A percentile compares a stretch with the other conserved stretches of the same genome.
These are phyloP conservation scores for Xylariomycetidae sp. DNA, from an alignment of 2,329 filamentous ascomycete genomes.

Conservation along the genomic window DNA sequence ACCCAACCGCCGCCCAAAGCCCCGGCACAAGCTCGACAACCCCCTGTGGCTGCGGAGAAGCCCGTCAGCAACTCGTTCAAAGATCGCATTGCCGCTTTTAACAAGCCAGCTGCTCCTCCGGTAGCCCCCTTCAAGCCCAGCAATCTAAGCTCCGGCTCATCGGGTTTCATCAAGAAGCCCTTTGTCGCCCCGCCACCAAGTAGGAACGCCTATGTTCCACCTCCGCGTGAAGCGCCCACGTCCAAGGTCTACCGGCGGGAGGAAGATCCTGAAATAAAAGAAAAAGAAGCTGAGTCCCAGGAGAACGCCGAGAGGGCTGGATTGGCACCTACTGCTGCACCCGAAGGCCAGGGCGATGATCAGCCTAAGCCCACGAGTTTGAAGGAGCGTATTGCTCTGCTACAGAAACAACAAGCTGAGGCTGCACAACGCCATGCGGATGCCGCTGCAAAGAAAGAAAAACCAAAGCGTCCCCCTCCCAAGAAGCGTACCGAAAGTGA, in stretches of 20 bases:
- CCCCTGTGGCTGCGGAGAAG: conserved; percentile 69
- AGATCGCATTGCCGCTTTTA: conserved; percentile 96
- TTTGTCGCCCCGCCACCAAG: conserved; percentile 95
- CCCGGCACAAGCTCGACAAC: conserved; percentile 44
- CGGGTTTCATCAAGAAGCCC: conserved; percentile 87
- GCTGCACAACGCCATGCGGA: conserved; percentile 80
- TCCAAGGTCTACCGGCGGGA: conserved; percentile 80
- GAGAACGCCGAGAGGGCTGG: conserved; percentile 68
- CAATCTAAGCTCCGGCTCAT: conserved; percentile 53
- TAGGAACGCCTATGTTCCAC: conserved; percentile 83
- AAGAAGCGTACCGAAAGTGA: conserved; percentile 59
- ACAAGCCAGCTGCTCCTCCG: conserved; percentile 80
- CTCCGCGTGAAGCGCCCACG: conserved; percentile 63
- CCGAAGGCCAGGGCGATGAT: conserved; percentile 60
- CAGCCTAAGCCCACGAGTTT: conserved; percentile 87
- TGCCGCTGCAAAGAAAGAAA: conserved; percentile 75
- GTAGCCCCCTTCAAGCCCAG: conserved; percentile 85
- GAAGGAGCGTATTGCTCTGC: conserved; percentile 89
- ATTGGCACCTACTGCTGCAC: conserved; percentile 39
- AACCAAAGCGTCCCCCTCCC: conserved; percentile 71
- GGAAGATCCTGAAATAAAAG: conserved; percentile 71
- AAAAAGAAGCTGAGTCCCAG: conserved; percentile 60
- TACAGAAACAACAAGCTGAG: conserved; percentile 92
- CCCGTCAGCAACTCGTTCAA: conserved; percentile 75
- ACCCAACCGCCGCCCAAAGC: conserved; percentile 36